Evolutionary conservation across 257 asterid species (phyloP).

Genomic region (Solanum commersonii): DNA sequence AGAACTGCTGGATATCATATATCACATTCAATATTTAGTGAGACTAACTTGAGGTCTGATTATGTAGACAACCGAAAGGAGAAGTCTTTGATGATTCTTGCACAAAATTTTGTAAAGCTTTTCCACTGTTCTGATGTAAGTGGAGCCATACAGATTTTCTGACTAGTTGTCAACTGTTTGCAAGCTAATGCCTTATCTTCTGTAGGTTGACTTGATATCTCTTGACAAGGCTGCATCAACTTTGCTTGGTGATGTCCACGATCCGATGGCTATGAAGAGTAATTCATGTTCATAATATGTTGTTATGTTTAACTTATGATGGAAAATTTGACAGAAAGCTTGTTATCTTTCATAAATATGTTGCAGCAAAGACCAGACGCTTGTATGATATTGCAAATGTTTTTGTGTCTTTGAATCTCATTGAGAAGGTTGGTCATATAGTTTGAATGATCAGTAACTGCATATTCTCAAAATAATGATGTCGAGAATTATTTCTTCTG

Average conservation of each 20-base stretch:
- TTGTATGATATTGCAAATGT: slow-evolving; percentile 67
- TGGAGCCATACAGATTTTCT: neutral
- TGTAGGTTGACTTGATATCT: slow-evolving; percentile 48
- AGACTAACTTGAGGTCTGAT: slow-evolving; percentile 6
- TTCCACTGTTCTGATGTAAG: slow-evolving; percentile 60
- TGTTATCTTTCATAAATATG: neutral
- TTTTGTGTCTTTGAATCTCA: slow-evolving; percentile 46
- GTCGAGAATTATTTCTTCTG: neutral
- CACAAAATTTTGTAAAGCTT: slow-evolving; percentile 57
- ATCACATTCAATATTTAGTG: neutral
- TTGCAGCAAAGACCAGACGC: slow-evolving; percentile 62
- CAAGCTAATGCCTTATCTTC: slow-evolving; percentile 2
- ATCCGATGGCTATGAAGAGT: slow-evolving; percentile 48
- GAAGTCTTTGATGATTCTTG: slow-evolving; percentile 47
- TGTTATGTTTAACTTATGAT: neutral
- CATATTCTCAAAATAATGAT: neutral
- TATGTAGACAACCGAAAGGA: slow-evolving; percentile 44
- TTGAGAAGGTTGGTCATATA: slow-evolving; percentile 50
- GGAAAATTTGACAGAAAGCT: neutral
- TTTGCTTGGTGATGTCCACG: slow-evolving; percentile 43
- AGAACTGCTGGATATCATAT: neutral
- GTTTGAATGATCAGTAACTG: neutral
- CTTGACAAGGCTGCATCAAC: slow-evolving; percentile 48
- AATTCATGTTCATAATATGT: slow-evolving; percentile 14
- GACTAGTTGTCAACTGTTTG: neutral